Evolutionary conservation across 805 yeast genomes (phyloP).

Genomic region (Brettanomyces naardenensis): DNA sequence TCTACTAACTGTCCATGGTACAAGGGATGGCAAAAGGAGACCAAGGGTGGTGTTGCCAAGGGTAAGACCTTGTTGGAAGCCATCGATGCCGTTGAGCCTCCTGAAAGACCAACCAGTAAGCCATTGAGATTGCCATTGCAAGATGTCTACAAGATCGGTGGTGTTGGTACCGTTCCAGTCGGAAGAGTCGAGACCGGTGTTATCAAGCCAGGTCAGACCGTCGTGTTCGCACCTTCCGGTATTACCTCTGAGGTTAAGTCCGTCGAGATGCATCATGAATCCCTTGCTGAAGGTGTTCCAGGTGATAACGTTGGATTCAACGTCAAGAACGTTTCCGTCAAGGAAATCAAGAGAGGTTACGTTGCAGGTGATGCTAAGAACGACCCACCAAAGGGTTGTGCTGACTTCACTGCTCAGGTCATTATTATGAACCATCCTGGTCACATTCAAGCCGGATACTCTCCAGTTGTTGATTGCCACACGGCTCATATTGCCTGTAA

Average conservation of each 20-base stretch:
- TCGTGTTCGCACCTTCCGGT: constrained; percentile 66
- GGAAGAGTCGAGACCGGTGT: constrained; percentile 93
- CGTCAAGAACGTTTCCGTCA: constrained; percentile 84
- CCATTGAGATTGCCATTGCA: constrained; percentile 85
- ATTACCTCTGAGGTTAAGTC: constrained; percentile 87
- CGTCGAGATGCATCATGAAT: constrained; percentile 85
- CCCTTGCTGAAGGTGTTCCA: constrained; percentile 70
- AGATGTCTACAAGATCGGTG: constrained; percentile 92
- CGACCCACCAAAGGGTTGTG: constrained; percentile 78
- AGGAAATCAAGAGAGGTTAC: constrained; percentile 91
- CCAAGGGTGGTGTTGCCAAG: constrained; percentile 61
- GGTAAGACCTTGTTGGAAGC: constrained; percentile 84
- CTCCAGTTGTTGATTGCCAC: constrained; percentile 89
- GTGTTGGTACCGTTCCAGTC: constrained; percentile 87
- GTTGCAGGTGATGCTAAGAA: constrained; percentile 85
- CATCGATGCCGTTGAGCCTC: constrained; percentile 76
- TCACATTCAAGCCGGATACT: constrained; percentile 85
- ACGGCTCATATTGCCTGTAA: constrained; percentile 90
- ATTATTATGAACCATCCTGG: constrained; percentile 89
- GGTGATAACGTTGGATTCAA: constrained; percentile 91
- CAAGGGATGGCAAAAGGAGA: constrained; percentile 80
- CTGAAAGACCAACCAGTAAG: constrained; percentile 75
- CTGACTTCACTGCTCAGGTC: constrained; percentile 70
- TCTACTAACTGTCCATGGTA: constrained; percentile 80
- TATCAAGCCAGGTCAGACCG: constrained; percentile 84